Conservation (phyloP, 768 basidiomycete genomes). For the Hirschioporus abietinus region DNA sequence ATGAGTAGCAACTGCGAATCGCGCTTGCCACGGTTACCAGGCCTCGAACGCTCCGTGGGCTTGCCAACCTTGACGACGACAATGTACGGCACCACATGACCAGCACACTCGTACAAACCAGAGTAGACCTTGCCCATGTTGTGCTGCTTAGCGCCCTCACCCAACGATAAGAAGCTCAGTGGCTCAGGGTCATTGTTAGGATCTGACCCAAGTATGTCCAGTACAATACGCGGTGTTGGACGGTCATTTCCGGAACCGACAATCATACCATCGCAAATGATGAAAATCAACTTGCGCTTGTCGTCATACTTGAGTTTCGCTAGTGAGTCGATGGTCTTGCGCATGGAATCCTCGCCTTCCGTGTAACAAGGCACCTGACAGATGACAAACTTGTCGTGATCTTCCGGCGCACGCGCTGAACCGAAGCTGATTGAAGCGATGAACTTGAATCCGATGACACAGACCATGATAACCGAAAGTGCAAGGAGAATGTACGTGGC, state of each 20-base stretch:
- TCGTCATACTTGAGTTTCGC: slow-evolving; percentile 96
- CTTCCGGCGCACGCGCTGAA: slow-evolving; percentile 76
- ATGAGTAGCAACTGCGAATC: slow-evolving; percentile 95
- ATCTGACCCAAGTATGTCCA: slow-evolving; percentile 94
- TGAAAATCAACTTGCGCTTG: slow-evolving; percentile 88
- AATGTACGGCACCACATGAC: slow-evolving; percentile 94
- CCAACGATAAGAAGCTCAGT: slow-evolving; percentile 87
- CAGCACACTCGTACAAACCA: slow-evolving; percentile 87
- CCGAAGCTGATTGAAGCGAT: slow-evolving; percentile 85
- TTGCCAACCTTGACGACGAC: slow-evolving; percentile 93
- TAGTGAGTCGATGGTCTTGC: slow-evolving; percentile 88
- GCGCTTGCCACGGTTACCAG: slow-evolving; percentile 97
- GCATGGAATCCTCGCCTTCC: slow-evolving; percentile 83
- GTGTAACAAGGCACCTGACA: slow-evolving; percentile 99
- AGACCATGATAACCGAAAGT: slow-evolving; percentile 87
- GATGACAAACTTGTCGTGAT: slow-evolving; percentile 95
- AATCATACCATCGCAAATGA: slow-evolving; percentile 98
- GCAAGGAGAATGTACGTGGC: slow-evolving; percentile 87
- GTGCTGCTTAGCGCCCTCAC: slow-evolving; percentile 92
- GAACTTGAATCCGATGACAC: slow-evolving; percentile 95
- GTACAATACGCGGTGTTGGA: slow-evolving; percentile 91
- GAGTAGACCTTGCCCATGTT: slow-evolving; percentile 99
- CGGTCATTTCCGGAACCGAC: slow-evolving; percentile 96
- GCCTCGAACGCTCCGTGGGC: slow-evolving; percentile 86
- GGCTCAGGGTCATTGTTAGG: slow-evolving; percentile 93